Percentiles rank a stretch among this genome's conserved stretches.
Evolutionary conservation across 2,329 filamentous ascomycete genomes (phyloP).

Genomic region (Rasamsonia emersonii): DNA sequence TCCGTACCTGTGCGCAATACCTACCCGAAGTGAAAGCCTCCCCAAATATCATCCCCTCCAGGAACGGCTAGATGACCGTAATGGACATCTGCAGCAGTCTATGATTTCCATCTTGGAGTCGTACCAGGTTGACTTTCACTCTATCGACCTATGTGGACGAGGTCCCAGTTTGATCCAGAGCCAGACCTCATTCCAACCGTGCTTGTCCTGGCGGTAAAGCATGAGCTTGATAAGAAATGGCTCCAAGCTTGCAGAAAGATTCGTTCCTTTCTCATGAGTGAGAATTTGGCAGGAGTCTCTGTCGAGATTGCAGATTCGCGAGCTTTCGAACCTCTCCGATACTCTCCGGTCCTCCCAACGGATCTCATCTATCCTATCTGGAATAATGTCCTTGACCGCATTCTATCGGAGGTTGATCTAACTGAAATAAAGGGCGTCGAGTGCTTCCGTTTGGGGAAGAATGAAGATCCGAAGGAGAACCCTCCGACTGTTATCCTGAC

Average conservation of each 20-base stretch:
- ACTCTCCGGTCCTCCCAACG: neutral
- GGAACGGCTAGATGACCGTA: too few species aligned
- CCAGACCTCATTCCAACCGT: neutral
- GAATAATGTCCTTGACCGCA: neutral
- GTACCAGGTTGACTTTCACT: neutral
- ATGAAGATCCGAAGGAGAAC: neutral
- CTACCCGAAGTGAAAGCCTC: neutral
- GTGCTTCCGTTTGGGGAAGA: neutral
- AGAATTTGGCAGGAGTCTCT: neutral
- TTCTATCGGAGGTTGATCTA: neutral
- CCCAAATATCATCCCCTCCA: too few species aligned
- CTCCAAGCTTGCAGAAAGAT: neutral
- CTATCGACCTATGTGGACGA: neutral
- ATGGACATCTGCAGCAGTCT: neutral
- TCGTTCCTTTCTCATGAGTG: neutral
- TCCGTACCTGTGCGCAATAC: neutral
- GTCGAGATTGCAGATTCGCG: neutral
- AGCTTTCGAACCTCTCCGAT: neutral
- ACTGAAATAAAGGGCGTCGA: neutral
- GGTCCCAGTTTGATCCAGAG: constrained; percentile 1
- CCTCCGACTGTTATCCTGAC: neutral
- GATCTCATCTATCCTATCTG: neutral
- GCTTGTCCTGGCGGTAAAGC: neutral
- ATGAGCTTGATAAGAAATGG: neutral
- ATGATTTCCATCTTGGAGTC: neutral